These are phyloP conservation scores for Mucor circinelloides DNA, from an alignment of 371 early-diverging fungal species.

Conservation along the genomic window DNA sequence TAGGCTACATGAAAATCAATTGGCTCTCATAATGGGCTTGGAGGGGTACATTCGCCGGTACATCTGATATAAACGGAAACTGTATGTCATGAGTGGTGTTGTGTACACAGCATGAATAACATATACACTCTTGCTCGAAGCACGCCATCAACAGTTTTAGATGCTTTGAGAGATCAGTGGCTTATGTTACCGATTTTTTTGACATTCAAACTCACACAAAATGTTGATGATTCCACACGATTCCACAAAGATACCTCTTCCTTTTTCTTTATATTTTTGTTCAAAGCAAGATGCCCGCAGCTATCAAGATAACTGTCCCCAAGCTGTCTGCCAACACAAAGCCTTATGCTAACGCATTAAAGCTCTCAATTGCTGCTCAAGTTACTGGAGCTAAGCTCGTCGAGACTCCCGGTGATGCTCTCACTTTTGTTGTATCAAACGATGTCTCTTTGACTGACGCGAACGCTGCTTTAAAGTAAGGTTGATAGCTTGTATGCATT, in stretches of 20 bases:
- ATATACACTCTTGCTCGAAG: not conserved
- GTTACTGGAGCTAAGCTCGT: constrained; percentile 34
- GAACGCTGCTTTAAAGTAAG: constrained; percentile 48
- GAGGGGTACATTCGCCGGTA: not conserved
- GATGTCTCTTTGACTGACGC: constrained; percentile 35
- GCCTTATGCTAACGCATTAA: constrained; percentile 41
- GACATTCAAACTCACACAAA: constrained; percentile 3
- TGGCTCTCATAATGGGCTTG: not conserved
- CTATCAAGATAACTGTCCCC: constrained; percentile 33
- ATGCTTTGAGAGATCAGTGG: not conserved
- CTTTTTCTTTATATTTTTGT: constrained; percentile 10
- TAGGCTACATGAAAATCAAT: not conserved
- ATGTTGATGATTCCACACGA: not conserved
- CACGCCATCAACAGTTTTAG: not conserved
- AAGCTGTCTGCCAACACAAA: constrained; percentile 42
- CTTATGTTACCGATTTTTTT: constrained; percentile 1
- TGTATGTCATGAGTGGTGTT: not conserved
- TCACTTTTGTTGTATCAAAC: constrained; percentile 24
- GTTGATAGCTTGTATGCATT: not conserved
- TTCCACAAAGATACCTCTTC: not conserved
- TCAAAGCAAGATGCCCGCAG: constrained; percentile 21
- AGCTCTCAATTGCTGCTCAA: constrained; percentile 36
- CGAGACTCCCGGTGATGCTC: constrained; percentile 30
- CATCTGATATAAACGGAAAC: not conserved
- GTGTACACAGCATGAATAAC: not conserved